phyloP scores from a whole-genome alignment of 768 basidiomycete species.

The Lactifluus volemus region DNA sequence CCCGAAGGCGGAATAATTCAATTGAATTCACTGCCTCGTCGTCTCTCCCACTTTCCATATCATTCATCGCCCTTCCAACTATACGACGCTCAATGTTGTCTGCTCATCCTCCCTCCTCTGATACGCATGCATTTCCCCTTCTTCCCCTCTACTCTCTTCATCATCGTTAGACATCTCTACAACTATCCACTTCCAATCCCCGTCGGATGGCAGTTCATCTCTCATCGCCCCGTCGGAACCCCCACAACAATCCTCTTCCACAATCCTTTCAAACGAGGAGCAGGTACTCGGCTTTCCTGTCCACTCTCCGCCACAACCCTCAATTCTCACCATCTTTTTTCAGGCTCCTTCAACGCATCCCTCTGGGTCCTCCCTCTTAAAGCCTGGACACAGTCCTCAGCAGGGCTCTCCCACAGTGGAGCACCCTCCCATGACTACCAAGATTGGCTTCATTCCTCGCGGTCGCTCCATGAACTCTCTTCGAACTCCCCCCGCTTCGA shows the following conservation, averaged over 20 bases:
- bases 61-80: neutral
- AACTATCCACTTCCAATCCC: conserved; percentile 7
- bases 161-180: conserved; percentile 19
- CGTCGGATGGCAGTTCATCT: neutral
- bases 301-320: conserved; percentile 1
- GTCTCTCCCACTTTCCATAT: neutral
- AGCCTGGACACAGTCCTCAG: conserved; percentile 9
- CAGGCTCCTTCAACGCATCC: conserved; percentile 10
- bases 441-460: conserved; percentile 18
- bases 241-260: conserved; percentile 6
- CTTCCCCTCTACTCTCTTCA: neutral
- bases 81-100: conserved; percentile 4
- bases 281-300: conserved; percentile 3
- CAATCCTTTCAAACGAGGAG: conserved; percentile 2
- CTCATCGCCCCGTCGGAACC: neutral
- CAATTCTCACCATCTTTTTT: conserved; percentile 15
- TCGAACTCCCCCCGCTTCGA: conserved; percentile 16
- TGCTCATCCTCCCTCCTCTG: conserved; percentile 21
- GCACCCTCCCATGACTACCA: conserved; percentile 25
- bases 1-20: too few relatives aligned
- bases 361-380: conserved; percentile 11
- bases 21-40: too few relatives aligned
- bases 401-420: conserved; percentile 21
- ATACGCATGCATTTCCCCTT: conserved; percentile 32
- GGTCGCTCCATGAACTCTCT: conserved; percentile 21